Evolutionary conservation across 306 rosid genomes (phyloP), one percentile per base, ranked within the genome.

Genomic region (Vigna mungo): DNA sequence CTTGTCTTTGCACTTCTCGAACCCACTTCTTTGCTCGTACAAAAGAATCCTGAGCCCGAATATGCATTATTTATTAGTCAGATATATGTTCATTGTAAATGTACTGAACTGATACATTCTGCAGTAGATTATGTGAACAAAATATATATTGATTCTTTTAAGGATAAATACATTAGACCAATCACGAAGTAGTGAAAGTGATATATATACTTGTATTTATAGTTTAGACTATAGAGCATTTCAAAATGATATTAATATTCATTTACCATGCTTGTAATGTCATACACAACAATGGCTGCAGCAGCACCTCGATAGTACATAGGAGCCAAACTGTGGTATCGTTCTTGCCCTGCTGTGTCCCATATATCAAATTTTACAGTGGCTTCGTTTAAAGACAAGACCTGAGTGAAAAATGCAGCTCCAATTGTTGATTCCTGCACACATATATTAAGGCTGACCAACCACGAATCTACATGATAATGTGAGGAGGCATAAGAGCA

Each of bases 221-320:
- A n/a, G 48, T 70, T 51, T 32, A 49, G 44, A 39, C 44, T 39
- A 39, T 39, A 8, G 20, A 44, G 8, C 4, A 43, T 44, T 46
- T 44, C 9, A 30, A 48, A 48, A 5, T 23, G 9, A 23, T 10
- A 21, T 21, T 21, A 21, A 21, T 21, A 37, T 8, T 39, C 9
- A 39, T 20, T 71, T 81, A 85, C 88, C 86, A 74, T 85, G 88
- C 86, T 87, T 71, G 97, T 87, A 75, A 90, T 84, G 78, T 93
- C 97, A 43, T 93, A 93, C 1, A 93, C 92, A 65, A 93, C 90
- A 16, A 93, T 86, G 8, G 97, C 92, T 3, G 97, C 94, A 27
- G 97, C 96, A 11, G 97, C 96, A 46, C 97, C 97, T 0, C 97
- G 94, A 75, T 93, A 93, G 67, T 93, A 93, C 97, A 93, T 93